Evolutionary conservation across 2,329 filamentous ascomycete genomes (phyloP).

Genomic region (Aulographum hederae): DNA sequence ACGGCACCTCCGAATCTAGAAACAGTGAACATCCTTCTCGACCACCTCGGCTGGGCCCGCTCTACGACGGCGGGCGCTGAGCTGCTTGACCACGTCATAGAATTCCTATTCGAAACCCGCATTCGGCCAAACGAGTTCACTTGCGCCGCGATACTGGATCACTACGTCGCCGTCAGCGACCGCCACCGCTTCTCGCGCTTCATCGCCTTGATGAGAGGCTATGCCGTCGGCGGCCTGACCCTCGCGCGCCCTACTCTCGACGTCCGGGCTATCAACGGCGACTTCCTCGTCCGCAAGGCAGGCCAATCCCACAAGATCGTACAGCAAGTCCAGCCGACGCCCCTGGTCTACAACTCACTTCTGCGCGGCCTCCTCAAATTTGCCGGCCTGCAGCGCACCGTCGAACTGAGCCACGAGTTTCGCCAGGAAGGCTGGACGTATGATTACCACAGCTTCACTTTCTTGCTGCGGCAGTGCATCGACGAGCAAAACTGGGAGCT

Average conservation of each 20-base stretch:
- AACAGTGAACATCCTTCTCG: constrained; percentile 53
- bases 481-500: too few species aligned
- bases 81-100: constrained; percentile 10
- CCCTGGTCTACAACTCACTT: constrained; percentile 1
- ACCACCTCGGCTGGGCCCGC: not conserved
- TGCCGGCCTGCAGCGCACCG: not conserved
- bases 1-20: constrained; percentile 43
- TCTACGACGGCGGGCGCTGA: not conserved
- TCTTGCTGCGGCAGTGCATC: too few species aligned
- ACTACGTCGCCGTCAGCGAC: constrained; percentile 17
- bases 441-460: too few species aligned
- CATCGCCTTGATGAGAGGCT: constrained; percentile 23
- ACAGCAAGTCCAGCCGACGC: constrained; percentile 2
- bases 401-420: not conserved
- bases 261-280: constrained; percentile 12
- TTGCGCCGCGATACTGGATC: constrained; percentile 19
- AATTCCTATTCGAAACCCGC: constrained; percentile 16
- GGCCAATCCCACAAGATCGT: constrained; percentile 1
- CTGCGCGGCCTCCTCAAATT: constrained; percentile 3
- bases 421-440: not conserved
- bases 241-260: constrained; percentile 19
- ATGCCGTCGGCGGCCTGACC: constrained; percentile 17
- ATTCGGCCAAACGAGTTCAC: constrained; percentile 28
- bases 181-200: constrained; percentile 18
- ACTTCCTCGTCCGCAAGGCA: not conserved